phyloP scores from a whole-genome alignment of 129 eudicot genomes.

The Logfia minima region DNA sequence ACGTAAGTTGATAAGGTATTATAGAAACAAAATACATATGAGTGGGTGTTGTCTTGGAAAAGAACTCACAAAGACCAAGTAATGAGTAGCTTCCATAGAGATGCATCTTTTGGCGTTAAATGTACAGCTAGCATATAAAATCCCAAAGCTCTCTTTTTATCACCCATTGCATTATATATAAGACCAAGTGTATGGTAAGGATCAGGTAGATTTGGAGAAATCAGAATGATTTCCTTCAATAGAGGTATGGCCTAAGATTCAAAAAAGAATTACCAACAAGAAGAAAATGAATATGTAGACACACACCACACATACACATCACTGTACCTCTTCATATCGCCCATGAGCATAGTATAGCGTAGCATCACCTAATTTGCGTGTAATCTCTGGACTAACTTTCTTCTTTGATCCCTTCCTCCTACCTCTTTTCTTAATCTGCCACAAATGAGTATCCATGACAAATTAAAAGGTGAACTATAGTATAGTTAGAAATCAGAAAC shows the following conservation, averaged over 20 bases:
- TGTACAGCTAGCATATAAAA: constrained; percentile 86
- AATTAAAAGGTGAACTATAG: background rate
- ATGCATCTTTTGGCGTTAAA: constrained; percentile 75
- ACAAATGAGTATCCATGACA: constrained; percentile 10
- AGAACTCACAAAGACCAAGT: constrained; percentile 69
- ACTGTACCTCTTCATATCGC: constrained; percentile 69
- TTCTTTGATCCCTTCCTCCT: constrained; percentile 77
- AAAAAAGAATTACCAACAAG: constrained; percentile 18
- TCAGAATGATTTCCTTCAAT: constrained; percentile 58
- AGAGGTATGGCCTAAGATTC: constrained; percentile 64
- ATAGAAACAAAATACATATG: background rate
- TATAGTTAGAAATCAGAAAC: constrained; percentile 20
- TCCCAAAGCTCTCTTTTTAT: constrained; percentile 56
- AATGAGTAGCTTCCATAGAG: constrained; percentile 81
- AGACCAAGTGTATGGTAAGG: constrained; percentile 89
- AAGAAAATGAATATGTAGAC: background rate
- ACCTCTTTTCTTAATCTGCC: constrained; percentile 64
- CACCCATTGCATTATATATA: constrained; percentile 58
- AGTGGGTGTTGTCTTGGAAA: background rate
- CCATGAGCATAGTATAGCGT: constrained; percentile 74
- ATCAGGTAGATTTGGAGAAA: constrained; percentile 72
- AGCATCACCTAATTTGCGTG: constrained; percentile 88
- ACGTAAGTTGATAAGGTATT: background rate
- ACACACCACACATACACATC: background rate
- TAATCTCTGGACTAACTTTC: constrained; percentile 60